These are phyloP conservation scores for Sapria himalayana DNA, from an alignment of 345 rosid species.

Conservation along the genomic window DNA sequence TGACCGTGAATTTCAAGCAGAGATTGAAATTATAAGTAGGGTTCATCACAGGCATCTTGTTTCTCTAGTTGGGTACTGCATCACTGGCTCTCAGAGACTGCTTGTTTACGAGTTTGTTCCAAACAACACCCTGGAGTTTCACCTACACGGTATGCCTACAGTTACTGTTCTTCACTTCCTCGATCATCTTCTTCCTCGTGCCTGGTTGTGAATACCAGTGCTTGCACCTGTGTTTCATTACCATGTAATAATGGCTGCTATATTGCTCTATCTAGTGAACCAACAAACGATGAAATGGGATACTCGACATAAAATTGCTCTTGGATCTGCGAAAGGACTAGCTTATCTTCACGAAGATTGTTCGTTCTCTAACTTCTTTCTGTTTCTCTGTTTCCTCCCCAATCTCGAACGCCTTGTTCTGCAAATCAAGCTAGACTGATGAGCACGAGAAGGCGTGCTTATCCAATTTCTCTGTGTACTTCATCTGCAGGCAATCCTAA, in stretches of 20 bases:
- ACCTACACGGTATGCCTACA: constrained; percentile 31
- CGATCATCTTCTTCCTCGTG: too few species aligned
- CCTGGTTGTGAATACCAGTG: too few species aligned
- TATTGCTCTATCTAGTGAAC: too few species aligned
- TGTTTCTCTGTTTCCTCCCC: neutral
- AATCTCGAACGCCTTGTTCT: neutral
- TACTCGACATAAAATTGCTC: constrained; percentile 52
- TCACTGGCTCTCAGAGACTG: constrained; percentile 23
- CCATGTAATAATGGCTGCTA: too few species aligned
- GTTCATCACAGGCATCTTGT: constrained; percentile 58
- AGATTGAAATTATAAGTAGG: constrained; percentile 49
- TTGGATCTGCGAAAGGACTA: constrained; percentile 85
- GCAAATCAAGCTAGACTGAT: too few species aligned
- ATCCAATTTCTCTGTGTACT: neutral
- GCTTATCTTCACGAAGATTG: constrained; percentile 98
- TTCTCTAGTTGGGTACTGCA: constrained; percentile 53
- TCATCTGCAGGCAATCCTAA: constrained; percentile 52
- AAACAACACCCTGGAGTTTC: constrained; percentile 37
- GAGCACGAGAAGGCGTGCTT: too few species aligned
- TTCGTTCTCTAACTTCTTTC: constrained; percentile 14
- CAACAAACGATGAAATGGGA: constrained; percentile 66
- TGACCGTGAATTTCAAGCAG: constrained; percentile 48
- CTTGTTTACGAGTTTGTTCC: constrained; percentile 64
- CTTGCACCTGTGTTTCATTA: too few species aligned
- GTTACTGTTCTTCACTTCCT: neutral